A percentile compares a stretch with the other conserved stretches of the same genome.
Conservation (phyloP, 2,329 filamentous ascomycete genomes). For the Anthostomella pinea region DNA sequence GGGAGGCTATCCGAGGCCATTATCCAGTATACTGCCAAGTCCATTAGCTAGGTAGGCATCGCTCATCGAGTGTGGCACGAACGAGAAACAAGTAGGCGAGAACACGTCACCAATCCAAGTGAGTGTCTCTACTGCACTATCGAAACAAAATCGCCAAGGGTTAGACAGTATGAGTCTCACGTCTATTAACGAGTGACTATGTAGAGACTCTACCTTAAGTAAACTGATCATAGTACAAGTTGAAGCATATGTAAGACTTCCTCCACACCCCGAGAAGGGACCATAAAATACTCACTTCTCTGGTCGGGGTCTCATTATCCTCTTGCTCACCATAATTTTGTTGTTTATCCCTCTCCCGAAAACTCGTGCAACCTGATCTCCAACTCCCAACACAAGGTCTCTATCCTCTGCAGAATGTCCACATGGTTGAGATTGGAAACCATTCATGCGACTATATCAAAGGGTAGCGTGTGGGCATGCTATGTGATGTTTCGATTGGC, state of each 20-base stretch:
- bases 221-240: conserved; percentile 27
- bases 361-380: conserved; percentile 28
- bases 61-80: too few species aligned
- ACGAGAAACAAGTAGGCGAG: too few species aligned
- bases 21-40: too few species aligned
- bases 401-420: conserved; percentile 30
- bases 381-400: conserved; percentile 30
- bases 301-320: conserved; percentile 12
- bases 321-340: conserved; percentile 15
- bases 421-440: conserved; percentile 28
- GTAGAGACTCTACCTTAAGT: too few species aligned
- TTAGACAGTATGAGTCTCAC: too few species aligned
- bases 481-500: conserved; percentile 18
- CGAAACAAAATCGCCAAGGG: too few species aligned
- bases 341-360: conserved; percentile 14
- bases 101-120: not conserved
- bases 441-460: conserved; percentile 29
- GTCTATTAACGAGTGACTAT: conserved; percentile 7
- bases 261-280: conserved; percentile 26
- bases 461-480: conserved; percentile 20
- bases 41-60: too few species aligned
- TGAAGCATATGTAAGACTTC: conserved; percentile 27
- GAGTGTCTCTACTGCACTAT: too few species aligned
- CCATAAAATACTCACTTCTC: conserved; percentile 19
- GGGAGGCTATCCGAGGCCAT: too few species aligned